A percentile compares a stretch with the other conserved stretches of the same genome.
Conservation (phyloP, 164 flowering plant species). For the Tetrastigma voinierianum region DNA sequence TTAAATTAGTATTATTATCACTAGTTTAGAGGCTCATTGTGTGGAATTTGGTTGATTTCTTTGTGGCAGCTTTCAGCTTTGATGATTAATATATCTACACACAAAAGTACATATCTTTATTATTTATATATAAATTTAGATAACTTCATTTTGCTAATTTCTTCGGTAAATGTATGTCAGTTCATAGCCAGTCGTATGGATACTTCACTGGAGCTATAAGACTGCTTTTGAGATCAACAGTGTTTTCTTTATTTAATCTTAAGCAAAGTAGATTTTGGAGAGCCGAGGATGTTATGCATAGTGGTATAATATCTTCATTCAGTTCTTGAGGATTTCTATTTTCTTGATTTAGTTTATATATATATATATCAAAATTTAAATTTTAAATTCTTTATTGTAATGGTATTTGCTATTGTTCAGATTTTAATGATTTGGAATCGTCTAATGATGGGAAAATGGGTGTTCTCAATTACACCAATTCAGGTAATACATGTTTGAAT, state of each 20-base stretch:
- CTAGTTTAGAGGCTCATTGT: neutral
- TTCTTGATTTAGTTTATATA: neutral
- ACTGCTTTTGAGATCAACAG: slow-evolving; percentile 62
- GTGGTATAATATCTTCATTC: slow-evolving; percentile 35
- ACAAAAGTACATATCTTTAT: neutral
- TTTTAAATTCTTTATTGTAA: neutral
- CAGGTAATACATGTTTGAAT: slow-evolving; percentile 53
- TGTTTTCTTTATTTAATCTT: slow-evolving; percentile 92
- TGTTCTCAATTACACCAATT: slow-evolving; percentile 62
- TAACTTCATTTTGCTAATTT: neutral
- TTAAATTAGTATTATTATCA: too few species aligned
- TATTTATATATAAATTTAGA: neutral
- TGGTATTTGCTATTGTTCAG: slow-evolving; percentile 31
- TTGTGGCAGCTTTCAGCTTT: neutral
- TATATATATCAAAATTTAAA: too few species aligned
- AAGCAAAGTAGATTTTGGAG: slow-evolving; percentile 90
- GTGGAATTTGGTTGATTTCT: neutral
- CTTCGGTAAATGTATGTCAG: slow-evolving; percentile 29
- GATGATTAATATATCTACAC: neutral
- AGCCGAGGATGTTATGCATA: slow-evolving; percentile 73
- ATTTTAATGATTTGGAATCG: slow-evolving; percentile 75
- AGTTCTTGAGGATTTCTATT: neutral
- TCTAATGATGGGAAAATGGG: slow-evolving; percentile 37
- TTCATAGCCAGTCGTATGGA: slow-evolving; percentile 38
- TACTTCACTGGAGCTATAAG: slow-evolving; percentile 39